These are phyloP conservation scores for Chaetomium sp. DNA, from an alignment of 2,329 filamentous ascomycete species.

Conservation along the genomic window DNA sequence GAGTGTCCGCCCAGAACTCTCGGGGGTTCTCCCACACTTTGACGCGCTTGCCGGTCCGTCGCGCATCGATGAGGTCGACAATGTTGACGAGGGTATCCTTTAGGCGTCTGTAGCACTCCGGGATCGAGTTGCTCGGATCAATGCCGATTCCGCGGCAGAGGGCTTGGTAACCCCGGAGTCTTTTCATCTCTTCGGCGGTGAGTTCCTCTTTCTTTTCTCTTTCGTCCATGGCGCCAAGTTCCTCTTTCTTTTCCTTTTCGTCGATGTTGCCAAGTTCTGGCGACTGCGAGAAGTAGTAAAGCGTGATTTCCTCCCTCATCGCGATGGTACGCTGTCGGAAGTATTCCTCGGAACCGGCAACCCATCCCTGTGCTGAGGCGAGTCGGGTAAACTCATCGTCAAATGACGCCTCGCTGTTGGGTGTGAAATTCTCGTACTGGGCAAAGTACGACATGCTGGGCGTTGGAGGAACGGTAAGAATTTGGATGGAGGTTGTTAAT, in stretches of 20 bases:
- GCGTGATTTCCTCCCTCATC: slow-evolving; percentile 37
- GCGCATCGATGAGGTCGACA: slow-evolving; percentile 39
- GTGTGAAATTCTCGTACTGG: slow-evolving; percentile 38
- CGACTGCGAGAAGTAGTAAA: slow-evolving; percentile 38
- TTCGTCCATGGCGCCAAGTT: no score
- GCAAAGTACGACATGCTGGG: slow-evolving; percentile 40
- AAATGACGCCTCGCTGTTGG: slow-evolving; percentile 38
- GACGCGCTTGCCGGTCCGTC: slow-evolving; percentile 34
- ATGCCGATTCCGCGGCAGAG: slow-evolving; percentile 39
- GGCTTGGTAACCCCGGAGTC: slow-evolving; percentile 36
- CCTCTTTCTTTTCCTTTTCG: neutral
- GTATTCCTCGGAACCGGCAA: slow-evolving; percentile 38
- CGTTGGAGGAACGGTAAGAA: neutral
- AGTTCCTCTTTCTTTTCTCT: neutral
- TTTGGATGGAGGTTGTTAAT: slow-evolving; percentile 3
- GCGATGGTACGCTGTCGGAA: slow-evolving; percentile 40
- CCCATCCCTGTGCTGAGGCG: slow-evolving; percentile 39
- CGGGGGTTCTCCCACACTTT: slow-evolving; percentile 37
- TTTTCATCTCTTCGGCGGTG: slow-evolving; percentile 11
- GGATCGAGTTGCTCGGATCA: slow-evolving; percentile 5
- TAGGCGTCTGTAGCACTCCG: slow-evolving; percentile 23
- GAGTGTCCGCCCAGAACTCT: slow-evolving; percentile 35
- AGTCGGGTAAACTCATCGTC: slow-evolving; percentile 40
- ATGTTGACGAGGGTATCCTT: slow-evolving; percentile 40
- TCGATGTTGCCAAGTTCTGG: slow-evolving; percentile 18